Conservation (phyloP, 805 yeast species). For the Nakazawaea sp. region DNA sequence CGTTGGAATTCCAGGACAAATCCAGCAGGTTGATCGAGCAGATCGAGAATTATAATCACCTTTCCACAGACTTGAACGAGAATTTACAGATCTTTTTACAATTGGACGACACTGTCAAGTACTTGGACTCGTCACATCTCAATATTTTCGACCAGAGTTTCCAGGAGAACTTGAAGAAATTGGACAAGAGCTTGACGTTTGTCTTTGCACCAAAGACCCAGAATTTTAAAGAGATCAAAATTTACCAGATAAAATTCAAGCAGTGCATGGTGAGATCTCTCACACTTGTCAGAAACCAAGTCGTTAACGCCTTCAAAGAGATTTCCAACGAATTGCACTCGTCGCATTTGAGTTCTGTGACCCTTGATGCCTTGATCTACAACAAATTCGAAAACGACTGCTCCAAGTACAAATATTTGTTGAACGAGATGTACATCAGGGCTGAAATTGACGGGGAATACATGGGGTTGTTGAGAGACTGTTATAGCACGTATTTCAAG, state of each 20-base stretch:
- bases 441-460: conserved; percentile 34
- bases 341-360: conserved; percentile 24
- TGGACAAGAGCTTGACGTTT: conserved; percentile 66
- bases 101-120: conserved; percentile 62
- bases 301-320: conserved; percentile 35
- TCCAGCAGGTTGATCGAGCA: conserved; percentile 44
- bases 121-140: conserved; percentile 62
- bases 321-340: conserved; percentile 18
- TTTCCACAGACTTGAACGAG: conserved; percentile 36
- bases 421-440: conserved; percentile 21
- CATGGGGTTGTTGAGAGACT: conserved; percentile 60
- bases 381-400: conserved; percentile 46
- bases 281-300: conserved; percentile 64
- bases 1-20: conserved; percentile 54
- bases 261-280: conserved; percentile 81
- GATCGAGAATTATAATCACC: conserved; percentile 32
- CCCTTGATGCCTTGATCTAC: conserved; percentile 59
- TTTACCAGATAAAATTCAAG: conserved; percentile 65
- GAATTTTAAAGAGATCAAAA: conserved; percentile 57
- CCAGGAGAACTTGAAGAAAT: conserved; percentile 37
- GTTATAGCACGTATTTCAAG: conserved; percentile 55
- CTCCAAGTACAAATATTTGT: conserved; percentile 14
- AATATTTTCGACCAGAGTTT: conserved; percentile 58
- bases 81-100: conserved; percentile 59
- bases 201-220: conserved; percentile 41